These are phyloP conservation scores for Rhizopogon vinicolor DNA, from an alignment of 768 basidiomycete species.

Conservation along the genomic window DNA sequence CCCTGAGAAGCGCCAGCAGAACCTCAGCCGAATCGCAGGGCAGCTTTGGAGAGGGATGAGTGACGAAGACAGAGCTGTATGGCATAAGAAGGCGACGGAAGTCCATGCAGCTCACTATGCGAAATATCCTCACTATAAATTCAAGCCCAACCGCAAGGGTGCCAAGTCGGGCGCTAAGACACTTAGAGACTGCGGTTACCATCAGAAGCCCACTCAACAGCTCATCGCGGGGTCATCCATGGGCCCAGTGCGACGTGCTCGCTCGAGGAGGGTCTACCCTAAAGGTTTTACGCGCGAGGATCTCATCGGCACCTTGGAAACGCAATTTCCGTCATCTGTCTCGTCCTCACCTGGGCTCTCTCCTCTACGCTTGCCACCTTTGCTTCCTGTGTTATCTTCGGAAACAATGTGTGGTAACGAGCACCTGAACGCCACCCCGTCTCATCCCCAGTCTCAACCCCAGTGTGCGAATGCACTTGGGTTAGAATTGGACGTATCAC, in stretches of 20 bases:
- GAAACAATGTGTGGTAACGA: not conserved
- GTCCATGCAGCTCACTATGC: constrained; percentile 22
- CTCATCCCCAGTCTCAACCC: constrained; percentile 11
- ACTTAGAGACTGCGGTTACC: constrained; percentile 13
- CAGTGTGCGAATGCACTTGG: constrained; percentile 6
- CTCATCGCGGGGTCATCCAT: constrained; percentile 35
- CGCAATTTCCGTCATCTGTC: not conserved
- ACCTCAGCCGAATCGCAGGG: constrained; percentile 48
- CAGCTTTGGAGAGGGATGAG: constrained; percentile 47
- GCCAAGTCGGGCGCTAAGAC: constrained; percentile 10
- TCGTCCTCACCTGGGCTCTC: constrained; percentile 7
- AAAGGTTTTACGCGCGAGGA: constrained; percentile 5
- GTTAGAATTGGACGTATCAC: constrained; percentile 9
- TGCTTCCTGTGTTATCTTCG: constrained; percentile 12
- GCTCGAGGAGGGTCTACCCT: constrained; percentile 24
- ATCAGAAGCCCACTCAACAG: constrained; percentile 24
- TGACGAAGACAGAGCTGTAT: constrained; percentile 28
- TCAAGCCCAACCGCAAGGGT: constrained; percentile 21
- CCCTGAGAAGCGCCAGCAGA: constrained; percentile 49
- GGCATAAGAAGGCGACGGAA: constrained; percentile 27
- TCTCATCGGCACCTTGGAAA: constrained; percentile 10
- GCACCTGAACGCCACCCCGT: not conserved
- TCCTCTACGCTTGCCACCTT: constrained; percentile 11
- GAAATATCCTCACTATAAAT: constrained; percentile 25
- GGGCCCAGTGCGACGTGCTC: constrained; percentile 27